A percentile compares a stretch with the other conserved stretches of the same genome.
These are phyloP conservation scores for Pezizomycotina sp. DNA, from an alignment of 2,329 filamentous ascomycete species.

Conservation along the genomic window DNA sequence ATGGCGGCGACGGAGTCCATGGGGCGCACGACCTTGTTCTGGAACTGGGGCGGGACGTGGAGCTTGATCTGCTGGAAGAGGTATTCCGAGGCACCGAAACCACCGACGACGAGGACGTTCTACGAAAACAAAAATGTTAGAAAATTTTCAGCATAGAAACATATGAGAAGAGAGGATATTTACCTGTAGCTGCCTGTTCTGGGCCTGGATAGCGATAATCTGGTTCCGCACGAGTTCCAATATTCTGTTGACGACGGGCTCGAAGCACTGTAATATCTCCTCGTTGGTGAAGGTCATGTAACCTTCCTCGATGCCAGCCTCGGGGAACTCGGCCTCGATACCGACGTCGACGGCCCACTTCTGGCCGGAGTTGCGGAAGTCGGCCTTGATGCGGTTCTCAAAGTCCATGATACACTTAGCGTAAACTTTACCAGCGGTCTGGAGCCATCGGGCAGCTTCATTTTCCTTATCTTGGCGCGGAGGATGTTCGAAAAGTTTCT, in stretches of 20 bases:
- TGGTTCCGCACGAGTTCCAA: constrained; percentile 92
- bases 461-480: constrained; percentile 93
- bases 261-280: constrained; percentile 96
- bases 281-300: constrained; percentile 99
- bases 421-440: constrained; percentile 94
- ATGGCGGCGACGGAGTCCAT: constrained; percentile 99
- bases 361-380: constrained; percentile 97
- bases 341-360: constrained; percentile 99
- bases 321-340: constrained; percentile 94
- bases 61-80: constrained; percentile 99
- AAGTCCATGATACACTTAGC: constrained; percentile 99
- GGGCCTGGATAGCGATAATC: constrained; percentile 96
- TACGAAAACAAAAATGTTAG: constrained; percentile 27
- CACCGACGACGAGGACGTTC: constrained; percentile 93
- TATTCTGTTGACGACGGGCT: constrained; percentile 94
- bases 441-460: constrained; percentile 94
- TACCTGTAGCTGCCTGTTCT: constrained; percentile 77
- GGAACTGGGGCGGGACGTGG: constrained; percentile 94
- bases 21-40: constrained; percentile 90
- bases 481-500: constrained; percentile 97
- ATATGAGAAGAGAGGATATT: constrained; percentile 20
- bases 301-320: constrained; percentile 93
- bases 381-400: constrained; percentile 97
- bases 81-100: constrained; percentile 95
- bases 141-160: background rate